A percentile compares a stretch with the other conserved stretches of the same genome.
phyloP scores from a whole-genome alignment of 495 filamentous ascomycete genomes.

The Aspergillus campestris region DNA sequence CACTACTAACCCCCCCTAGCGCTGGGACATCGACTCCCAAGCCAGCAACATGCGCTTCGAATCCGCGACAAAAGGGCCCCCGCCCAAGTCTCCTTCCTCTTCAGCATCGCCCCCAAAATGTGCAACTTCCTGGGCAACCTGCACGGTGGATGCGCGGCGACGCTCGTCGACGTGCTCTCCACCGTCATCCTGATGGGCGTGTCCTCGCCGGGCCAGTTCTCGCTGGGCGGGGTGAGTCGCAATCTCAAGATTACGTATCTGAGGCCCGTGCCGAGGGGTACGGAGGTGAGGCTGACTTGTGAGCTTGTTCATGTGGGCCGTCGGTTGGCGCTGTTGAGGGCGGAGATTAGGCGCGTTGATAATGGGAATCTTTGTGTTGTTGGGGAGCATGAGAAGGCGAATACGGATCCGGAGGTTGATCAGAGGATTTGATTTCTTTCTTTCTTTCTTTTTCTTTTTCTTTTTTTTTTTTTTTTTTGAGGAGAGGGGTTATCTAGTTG shows the following conservation, averaged over 20 bases:
- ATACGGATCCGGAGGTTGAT: conserved; percentile 43
- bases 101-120: conserved; percentile 45
- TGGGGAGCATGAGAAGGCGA: conserved; percentile 66
- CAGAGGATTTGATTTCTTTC: conserved; percentile 20
- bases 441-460: too few species aligned
- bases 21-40: conserved; percentile 27
- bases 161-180: conserved; percentile 60
- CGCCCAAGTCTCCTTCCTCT: conserved; percentile 28
- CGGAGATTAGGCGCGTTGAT: conserved; percentile 32
- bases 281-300: conserved; percentile 44
- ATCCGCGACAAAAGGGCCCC: conserved; percentile 28
- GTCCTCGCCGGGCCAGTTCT: conserved; percentile 53
- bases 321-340: conserved; percentile 38
- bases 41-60: conserved; percentile 32
- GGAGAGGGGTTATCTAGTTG: not conserved
- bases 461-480: too few species aligned
- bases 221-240: conserved; percentile 54
- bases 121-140: conserved; percentile 53
- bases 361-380: conserved; percentile 48
- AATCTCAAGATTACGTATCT: conserved; percentile 62
- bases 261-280: conserved; percentile 47
- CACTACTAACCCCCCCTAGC: conserved; percentile 13
- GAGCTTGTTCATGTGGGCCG: conserved; percentile 57
- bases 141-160: conserved; percentile 62
- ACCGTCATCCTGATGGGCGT: conserved; percentile 48